phyloP scores from a whole-genome alignment of 1,284 basidiomycete species.

The Exsudoporus floridanus region DNA sequence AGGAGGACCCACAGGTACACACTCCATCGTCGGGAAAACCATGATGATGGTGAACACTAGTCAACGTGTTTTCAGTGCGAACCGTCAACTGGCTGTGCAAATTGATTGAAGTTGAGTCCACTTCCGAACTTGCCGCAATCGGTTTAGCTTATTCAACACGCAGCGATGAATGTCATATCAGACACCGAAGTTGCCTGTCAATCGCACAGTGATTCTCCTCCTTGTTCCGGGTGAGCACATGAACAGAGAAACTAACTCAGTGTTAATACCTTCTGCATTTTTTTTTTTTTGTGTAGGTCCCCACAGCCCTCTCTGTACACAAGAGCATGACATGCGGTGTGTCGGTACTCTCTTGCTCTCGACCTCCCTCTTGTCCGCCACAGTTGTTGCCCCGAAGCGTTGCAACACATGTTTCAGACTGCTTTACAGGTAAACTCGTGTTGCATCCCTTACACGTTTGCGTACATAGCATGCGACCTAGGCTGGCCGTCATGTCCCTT shows the following conservation, averaged over 20 bases:
- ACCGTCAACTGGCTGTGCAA: constrained; percentile 6
- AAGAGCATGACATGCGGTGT: constrained; percentile 17
- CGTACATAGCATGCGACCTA: constrained; percentile 2
- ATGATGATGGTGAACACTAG: constrained; percentile 2
- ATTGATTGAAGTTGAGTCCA: not conserved
- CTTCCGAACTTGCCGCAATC: constrained; percentile 25
- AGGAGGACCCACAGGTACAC: constrained; percentile 32
- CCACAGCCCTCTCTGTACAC: not conserved
- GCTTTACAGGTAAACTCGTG: constrained; percentile 4
- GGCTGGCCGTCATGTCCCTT: not conserved
- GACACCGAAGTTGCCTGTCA: not conserved
- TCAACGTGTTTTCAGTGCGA: constrained; percentile 26
- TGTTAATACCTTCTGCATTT: not conserved
- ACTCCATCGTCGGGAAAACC: constrained; percentile 23
- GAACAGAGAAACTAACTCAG: not conserved
- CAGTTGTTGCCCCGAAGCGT: constrained; percentile 21
- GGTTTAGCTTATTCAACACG: not conserved
- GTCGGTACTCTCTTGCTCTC: not conserved
- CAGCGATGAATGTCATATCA: not conserved
- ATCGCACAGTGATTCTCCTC: not conserved
- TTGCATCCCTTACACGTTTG: constrained; percentile 3
- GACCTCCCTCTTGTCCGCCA: constrained; percentile 20
- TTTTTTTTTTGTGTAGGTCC: constrained; percentile 7
- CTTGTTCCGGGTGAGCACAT: not conserved
- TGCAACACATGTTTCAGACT: not conserved